Conservation (phyloP, 2,329 filamentous ascomycete genomes). For the Neonectria punicea region DNA sequence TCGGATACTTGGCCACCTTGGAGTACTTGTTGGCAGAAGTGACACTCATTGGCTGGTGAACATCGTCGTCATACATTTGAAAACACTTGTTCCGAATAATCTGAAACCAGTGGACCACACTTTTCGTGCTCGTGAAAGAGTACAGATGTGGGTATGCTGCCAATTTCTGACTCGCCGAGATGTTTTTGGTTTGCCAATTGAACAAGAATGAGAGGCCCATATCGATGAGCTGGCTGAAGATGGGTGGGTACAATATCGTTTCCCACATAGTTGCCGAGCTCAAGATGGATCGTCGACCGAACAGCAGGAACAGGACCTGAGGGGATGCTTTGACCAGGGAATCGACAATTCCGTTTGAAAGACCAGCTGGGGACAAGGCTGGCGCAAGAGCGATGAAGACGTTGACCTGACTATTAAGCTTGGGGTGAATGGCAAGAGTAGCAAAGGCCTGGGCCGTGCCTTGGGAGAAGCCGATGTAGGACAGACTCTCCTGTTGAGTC, state of each 20-base stretch:
- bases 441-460: slow-evolving; percentile 98
- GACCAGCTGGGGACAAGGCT: slow-evolving; percentile 93
- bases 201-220: slow-evolving; percentile 84
- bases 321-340: slow-evolving; percentile 94
- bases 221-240: slow-evolving; percentile 91
- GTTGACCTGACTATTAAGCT: slow-evolving; percentile 91
- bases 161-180: slow-evolving; percentile 86
- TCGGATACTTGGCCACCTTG: slow-evolving; percentile 96
- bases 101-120: slow-evolving; percentile 98
- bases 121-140: slow-evolving; percentile 96
- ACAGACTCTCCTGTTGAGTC: slow-evolving; percentile 84
- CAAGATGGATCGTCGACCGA: slow-evolving; percentile 90
- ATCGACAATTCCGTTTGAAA: slow-evolving; percentile 91
- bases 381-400: slow-evolving; percentile 96
- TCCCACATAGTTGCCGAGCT: slow-evolving; percentile 98
- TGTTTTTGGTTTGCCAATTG: slow-evolving; percentile 88
- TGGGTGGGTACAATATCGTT: slow-evolving; percentile 90
- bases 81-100: slow-evolving; percentile 97
- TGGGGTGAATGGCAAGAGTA: slow-evolving; percentile 89
- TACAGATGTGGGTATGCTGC: slow-evolving; percentile 96
- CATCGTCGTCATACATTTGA: slow-evolving; percentile 98
- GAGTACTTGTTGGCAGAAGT: slow-evolving; percentile 84
- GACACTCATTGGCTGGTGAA: slow-evolving; percentile 79
- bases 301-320: slow-evolving; percentile 90
- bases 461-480: slow-evolving; percentile 97